These are phyloP conservation scores for Petunia secreta DNA, from an alignment of 257 asterid species.

Conservation along the genomic window DNA sequence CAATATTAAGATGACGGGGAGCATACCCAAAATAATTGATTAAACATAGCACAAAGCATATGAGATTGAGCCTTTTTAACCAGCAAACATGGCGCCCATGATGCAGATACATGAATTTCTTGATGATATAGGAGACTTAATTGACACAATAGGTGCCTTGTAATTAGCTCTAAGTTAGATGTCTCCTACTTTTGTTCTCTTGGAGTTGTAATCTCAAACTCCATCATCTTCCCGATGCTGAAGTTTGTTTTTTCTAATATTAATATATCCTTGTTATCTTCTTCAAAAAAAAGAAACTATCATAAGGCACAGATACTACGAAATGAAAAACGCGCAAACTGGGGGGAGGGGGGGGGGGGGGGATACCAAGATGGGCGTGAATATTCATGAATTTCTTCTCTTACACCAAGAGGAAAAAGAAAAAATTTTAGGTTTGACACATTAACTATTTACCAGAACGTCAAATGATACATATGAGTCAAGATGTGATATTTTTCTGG, in stretches of 20 bases:
- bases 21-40: neutral
- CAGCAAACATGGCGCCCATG: neutral
- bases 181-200: no score
- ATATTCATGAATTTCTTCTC: neutral
- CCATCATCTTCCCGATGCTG: no score
- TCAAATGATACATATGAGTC: neutral
- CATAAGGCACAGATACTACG: neutral
- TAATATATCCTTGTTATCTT: no score
- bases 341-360: neutral
- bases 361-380: neutral
- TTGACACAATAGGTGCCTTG: no score
- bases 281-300: constrained; percentile 1
- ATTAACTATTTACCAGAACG: neutral
- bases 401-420: neutral
- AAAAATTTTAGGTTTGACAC: neutral
- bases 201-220: no score
- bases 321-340: neutral
- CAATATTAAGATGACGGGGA: neutral
- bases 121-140: no score
- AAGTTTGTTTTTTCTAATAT: no score
- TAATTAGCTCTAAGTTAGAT: no score
- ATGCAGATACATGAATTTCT: neutral
- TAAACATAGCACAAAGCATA: neutral
- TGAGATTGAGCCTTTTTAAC: neutral
- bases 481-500: no score